Base-by-base conservation (phyloP, 2,329 filamentous ascomycete genomes). In the Microsporum audouinii region DNA sequence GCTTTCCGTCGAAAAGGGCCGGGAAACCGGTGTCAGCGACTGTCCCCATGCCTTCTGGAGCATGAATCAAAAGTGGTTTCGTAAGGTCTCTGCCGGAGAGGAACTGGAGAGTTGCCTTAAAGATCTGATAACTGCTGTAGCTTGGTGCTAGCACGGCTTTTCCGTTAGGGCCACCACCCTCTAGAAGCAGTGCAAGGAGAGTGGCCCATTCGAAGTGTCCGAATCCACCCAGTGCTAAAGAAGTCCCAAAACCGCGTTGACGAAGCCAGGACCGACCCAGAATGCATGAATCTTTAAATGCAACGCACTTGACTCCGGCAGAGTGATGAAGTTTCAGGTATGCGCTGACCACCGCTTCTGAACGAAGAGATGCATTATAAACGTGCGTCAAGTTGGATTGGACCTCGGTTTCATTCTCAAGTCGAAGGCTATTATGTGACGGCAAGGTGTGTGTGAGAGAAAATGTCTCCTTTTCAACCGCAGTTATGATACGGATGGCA, bases 21-120 rank as follows among this genome's bases (percentile, higher is more conserved):
- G 94, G 91, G 77, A 80, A 68, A 70, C 73, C 67, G 69, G 76
- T 31, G 62, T 73, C 68, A 66, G 79, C 66, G 8, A 62, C 47
- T 3, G 56, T 58, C 2, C 58, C 38, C n/a, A 72, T 60, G 39
- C 70, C 68, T 14, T 64, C 67, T 53, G 66, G 63, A 43, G 66
- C 71, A 38, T 72, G 64, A 62, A 84, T 68, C 64, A 79, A 63
- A 70, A 86, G 80, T 0, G 88, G 84, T 65, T 83, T 88, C 67
- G 83, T 86, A 60, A 96, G 77, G 68, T 96, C 86, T 41, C 83
- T 86, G 1, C 83, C 82, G 1, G 88, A 85, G 17, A 99, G 77
- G 66, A 92, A 94, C 70, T 96, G 92, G n/a, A 99, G 77, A 0
- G 87, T 85, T 2, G 90, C 91, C 74, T 96, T 97, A 81, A 99